phyloP scores from a whole-genome alignment of 768 basidiomycete species.

The Auricularia sp. region DNA sequence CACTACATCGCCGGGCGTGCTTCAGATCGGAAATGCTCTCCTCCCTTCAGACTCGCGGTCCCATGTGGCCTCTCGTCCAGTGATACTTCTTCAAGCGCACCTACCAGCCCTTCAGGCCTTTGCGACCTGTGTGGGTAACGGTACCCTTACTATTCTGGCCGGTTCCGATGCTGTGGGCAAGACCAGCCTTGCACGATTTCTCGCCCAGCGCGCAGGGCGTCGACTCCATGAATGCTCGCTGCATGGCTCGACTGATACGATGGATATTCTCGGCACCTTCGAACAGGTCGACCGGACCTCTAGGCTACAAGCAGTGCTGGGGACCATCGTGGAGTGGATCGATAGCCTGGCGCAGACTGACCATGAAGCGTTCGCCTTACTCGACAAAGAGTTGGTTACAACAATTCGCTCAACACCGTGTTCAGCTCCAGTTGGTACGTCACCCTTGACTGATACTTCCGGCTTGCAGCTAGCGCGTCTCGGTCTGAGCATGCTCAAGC shows the following conservation, averaged over 20 bases:
- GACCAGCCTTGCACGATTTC: slow-evolving; percentile 54
- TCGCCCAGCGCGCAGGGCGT: slow-evolving; percentile 66
- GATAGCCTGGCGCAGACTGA: neutral
- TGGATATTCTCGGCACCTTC: slow-evolving; percentile 90
- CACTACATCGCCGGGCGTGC: slow-evolving; percentile 15
- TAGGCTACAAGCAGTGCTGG: neutral
- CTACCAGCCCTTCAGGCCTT: slow-evolving; percentile 62
- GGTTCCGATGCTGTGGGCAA: slow-evolving; percentile 72
- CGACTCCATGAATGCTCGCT: slow-evolving; percentile 62
- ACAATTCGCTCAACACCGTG: too few species aligned
- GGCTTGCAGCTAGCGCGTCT: too few species aligned
- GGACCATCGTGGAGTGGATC: neutral
- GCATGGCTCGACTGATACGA: slow-evolving; percentile 82
- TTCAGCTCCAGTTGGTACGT: too few species aligned
- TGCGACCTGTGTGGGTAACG: slow-evolving; percentile 60
- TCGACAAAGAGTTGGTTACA: too few species aligned
- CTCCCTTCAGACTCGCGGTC: slow-evolving; percentile 21
- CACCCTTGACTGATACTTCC: too few species aligned
- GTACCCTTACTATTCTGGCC: slow-evolving; percentile 84
- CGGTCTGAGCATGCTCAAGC: too few species aligned
- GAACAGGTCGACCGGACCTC: slow-evolving; percentile 65
- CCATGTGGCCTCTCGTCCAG: slow-evolving; percentile 29
- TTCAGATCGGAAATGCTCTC: slow-evolving; percentile 54
- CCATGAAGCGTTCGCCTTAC: neutral
- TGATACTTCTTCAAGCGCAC: slow-evolving; percentile 51